A percentile compares a stretch with the other conserved stretches of the same genome.
Evolutionary conservation across 1,284 basidiomycete species (phyloP).

Genomic region (Irpex sp.): DNA sequence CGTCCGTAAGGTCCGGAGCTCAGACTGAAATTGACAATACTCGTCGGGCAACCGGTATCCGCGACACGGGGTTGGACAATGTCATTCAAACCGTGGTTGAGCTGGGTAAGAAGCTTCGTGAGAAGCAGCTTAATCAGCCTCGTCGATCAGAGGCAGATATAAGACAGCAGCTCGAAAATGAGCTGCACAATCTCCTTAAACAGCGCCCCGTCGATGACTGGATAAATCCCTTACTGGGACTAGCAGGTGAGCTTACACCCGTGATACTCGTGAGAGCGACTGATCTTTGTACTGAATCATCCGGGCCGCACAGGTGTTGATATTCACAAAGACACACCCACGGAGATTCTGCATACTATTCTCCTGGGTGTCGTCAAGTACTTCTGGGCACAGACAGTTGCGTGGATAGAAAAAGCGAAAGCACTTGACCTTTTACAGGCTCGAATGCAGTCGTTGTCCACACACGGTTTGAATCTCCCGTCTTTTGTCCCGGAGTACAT

Average conservation of each 20-base stretch:
- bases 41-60: background rate
- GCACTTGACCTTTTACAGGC: constrained; percentile 16
- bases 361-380: constrained; percentile 34
- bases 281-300: background rate
- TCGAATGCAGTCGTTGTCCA: constrained; percentile 15
- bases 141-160: background rate
- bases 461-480: constrained; percentile 13
- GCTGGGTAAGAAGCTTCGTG: constrained; percentile 5
- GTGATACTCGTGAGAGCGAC: background rate
- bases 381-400: constrained; percentile 27
- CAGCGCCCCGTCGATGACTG: background rate
- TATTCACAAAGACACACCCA: constrained; percentile 27
- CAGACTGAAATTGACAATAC: background rate
- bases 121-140: background rate
- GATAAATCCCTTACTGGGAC: constrained; percentile 9
- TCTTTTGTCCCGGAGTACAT: constrained; percentile 23
- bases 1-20: constrained; percentile 1
- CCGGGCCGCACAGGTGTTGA: constrained; percentile 13
- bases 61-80: constrained; percentile 9
- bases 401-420: constrained; percentile 19
- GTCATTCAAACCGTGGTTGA: constrained; percentile 6
- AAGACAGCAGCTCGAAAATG: background rate
- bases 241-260: constrained; percentile 7
- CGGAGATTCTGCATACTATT: constrained; percentile 29
- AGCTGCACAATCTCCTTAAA: constrained; percentile 2